Conservation (phyloP, 2,329 filamentous ascomycete genomes). For the Dactylellina drechsleri region DNA sequence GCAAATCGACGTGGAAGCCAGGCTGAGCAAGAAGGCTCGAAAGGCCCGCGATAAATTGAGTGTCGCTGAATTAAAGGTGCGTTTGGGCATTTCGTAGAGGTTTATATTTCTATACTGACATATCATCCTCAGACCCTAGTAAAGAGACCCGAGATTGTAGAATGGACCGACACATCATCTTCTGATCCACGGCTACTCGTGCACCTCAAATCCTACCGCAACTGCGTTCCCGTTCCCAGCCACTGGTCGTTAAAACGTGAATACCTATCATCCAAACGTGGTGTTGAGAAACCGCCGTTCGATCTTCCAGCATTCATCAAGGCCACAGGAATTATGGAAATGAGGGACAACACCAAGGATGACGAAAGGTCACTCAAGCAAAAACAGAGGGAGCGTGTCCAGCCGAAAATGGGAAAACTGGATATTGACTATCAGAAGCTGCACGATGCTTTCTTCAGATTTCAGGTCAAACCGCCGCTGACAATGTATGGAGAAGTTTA, state of each 20-base stretch:
- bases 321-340: slow-evolving; percentile 96
- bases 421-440: slow-evolving; percentile 99
- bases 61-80: slow-evolving; percentile 85
- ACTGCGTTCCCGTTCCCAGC: slow-evolving; percentile 90
- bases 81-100: slow-evolving; percentile 8
- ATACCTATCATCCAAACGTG: slow-evolving; percentile 94
- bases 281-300: slow-evolving; percentile 95
- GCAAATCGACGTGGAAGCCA: slow-evolving; percentile 71
- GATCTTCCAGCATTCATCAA: slow-evolving; percentile 94
- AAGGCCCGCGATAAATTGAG: slow-evolving; percentile 92
- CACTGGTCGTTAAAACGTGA: slow-evolving; percentile 98
- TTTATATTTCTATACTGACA: slow-evolving; percentile 14
- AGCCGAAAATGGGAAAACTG: slow-evolving; percentile 94
- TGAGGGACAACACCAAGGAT: slow-evolving; percentile 98
- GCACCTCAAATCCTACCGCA: slow-evolving; percentile 92
- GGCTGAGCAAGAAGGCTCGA: slow-evolving; percentile 91
- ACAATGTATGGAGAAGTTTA: slow-evolving; percentile 99
- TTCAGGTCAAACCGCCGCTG: slow-evolving; percentile 93
- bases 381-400: slow-evolving; percentile 92
- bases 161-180: slow-evolving; percentile 96
- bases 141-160: slow-evolving; percentile 89
- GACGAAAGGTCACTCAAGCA: slow-evolving; percentile 91
- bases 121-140: slow-evolving; percentile 71
- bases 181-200: slow-evolving; percentile 88
- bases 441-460: slow-evolving; percentile 97